Conservation (phyloP, 2,329 filamentous ascomycete species). For the Apiospora aurea region DNA sequence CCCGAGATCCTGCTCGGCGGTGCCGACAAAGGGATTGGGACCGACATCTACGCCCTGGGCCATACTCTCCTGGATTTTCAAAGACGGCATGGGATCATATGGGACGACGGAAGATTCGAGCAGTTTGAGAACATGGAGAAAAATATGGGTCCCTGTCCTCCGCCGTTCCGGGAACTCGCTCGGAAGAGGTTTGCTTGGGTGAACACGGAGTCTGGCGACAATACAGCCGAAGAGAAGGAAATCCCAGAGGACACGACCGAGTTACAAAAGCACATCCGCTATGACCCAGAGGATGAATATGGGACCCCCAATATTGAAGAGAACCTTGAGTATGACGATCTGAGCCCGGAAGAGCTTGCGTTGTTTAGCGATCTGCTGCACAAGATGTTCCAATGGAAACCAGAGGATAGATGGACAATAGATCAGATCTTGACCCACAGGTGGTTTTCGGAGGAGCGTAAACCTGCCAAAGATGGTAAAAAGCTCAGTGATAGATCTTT, state of each 20-base stretch:
- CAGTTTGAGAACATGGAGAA: fast-evolving
- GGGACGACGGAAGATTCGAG: not conserved
- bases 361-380: not conserved
- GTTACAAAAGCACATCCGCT: no score
- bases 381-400: not conserved
- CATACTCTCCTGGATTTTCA: not conserved
- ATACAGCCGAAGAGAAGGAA: no score
- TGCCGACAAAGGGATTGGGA: not conserved
- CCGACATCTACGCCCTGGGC: not conserved
- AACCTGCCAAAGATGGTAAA: not conserved
- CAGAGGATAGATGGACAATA: not conserved
- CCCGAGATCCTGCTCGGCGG: not conserved
- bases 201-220: no score
- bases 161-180: not conserved
- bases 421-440: not conserved
- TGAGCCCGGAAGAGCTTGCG: not conserved
- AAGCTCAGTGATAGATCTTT: no score
- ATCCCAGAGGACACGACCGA: no score
- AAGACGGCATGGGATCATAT: no score
- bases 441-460: not conserved
- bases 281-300: no score
- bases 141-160: not conserved
- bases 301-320: not conserved
- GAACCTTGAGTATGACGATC: not conserved
- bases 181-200: not conserved